phyloP scores from a whole-genome alignment of 495 filamentous ascomycete genomes.

The Annulohypoxylon nitens region DNA sequence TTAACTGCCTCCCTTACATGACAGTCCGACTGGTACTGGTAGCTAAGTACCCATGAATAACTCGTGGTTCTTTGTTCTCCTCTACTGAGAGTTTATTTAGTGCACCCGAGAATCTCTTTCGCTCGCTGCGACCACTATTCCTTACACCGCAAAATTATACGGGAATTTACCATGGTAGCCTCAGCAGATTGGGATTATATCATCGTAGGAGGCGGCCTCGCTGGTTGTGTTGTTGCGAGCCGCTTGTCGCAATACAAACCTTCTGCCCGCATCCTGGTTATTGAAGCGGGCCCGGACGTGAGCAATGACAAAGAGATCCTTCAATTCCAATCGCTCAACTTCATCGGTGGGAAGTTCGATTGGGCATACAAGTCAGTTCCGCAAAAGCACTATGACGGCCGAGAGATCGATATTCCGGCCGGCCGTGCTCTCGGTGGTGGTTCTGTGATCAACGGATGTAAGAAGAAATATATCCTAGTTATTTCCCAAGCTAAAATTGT shows the following conservation, averaged over 20 bases:
- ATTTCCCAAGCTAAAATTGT: neutral
- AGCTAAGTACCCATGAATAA: neutral
- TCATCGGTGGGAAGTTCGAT: slow-evolving; percentile 62
- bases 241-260: slow-evolving; percentile 28
- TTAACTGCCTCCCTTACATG: no score
- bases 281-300: slow-evolving; percentile 58
- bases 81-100: neutral
- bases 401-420: slow-evolving; percentile 64
- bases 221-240: slow-evolving; percentile 51
- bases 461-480: slow-evolving; percentile 25
- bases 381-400: slow-evolving; percentile 61
- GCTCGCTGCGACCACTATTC: neutral
- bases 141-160: neutral
- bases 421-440: slow-evolving; percentile 69
- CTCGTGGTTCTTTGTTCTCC: neutral
- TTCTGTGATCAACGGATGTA: slow-evolving; percentile 68
- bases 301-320: slow-evolving; percentile 62
- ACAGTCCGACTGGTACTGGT: no score
- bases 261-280: slow-evolving; percentile 31
- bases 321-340: slow-evolving; percentile 61
- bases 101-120: neutral
- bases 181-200: slow-evolving; percentile 49
- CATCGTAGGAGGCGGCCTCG: slow-evolving; percentile 54
- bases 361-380: slow-evolving; percentile 68
- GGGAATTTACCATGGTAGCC: neutral